Percentiles rank a stretch among this genome's conserved stretches.
Evolutionary conservation across 2,329 filamentous ascomycete species (phyloP).

Genomic region (Ascomycota sp.): DNA sequence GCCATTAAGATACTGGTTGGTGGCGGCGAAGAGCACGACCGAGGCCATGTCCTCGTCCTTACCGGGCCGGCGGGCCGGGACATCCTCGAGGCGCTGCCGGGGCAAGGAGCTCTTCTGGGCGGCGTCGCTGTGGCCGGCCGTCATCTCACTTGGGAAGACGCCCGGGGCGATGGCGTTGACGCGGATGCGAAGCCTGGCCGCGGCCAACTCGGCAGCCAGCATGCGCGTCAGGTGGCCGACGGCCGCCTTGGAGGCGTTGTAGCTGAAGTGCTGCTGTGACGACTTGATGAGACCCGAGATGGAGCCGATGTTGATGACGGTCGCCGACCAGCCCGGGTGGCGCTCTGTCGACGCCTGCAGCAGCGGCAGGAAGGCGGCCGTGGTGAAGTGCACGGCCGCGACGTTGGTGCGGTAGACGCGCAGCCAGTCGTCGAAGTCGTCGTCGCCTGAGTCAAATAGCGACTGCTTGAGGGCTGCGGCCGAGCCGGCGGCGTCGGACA

Average conservation of each 20-base stretch:
- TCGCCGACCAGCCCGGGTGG: conserved; percentile 26
- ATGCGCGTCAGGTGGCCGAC: conserved; percentile 42
- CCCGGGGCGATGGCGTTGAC: conserved; percentile 54
- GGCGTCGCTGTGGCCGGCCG: conserved; percentile 23
- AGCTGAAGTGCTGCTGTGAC: conserved; percentile 41
- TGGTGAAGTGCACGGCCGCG: conserved; percentile 42
- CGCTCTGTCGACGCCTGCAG: conserved; percentile 27
- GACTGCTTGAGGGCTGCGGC: conserved; percentile 31
- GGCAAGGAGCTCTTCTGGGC: conserved; percentile 36
- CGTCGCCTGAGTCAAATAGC: conserved; percentile 36
- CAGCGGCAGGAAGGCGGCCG: conserved; percentile 37
- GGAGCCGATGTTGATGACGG: conserved; percentile 46
- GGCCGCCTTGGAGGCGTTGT: conserved; percentile 41
- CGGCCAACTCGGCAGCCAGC: conserved; percentile 36
- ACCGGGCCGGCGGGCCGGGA: conserved; percentile 45
- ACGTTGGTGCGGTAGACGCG: conserved; percentile 54
- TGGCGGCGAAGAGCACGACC: conserved; percentile 32
- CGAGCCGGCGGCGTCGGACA: conserved; percentile 29
- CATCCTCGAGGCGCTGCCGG: conserved; percentile 32
- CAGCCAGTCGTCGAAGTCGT: conserved; percentile 49
- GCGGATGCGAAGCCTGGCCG: conserved; percentile 38
- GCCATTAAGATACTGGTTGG: conserved; percentile 22
- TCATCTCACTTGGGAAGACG: conserved; percentile 52
- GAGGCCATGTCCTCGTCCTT: conserved; percentile 48
- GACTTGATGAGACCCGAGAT: conserved; percentile 42